Base-by-base conservation (phyloP, 495 filamentous ascomycete genomes). In the Aspergillus heteromorphus region DNA sequence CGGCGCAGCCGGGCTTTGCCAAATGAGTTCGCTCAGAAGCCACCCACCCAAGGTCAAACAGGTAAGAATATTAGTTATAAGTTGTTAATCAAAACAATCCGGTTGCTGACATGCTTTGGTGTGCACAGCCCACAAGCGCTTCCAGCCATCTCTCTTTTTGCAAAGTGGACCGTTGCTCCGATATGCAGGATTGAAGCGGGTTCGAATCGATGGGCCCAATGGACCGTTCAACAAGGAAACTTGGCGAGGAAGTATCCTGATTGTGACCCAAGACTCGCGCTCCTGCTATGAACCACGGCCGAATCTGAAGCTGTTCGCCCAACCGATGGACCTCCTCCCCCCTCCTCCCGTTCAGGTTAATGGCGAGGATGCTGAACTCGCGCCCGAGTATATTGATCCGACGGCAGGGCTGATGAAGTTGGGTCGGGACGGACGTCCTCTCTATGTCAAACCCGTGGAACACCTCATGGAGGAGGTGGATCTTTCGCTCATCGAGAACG, bases 161-260 rank as follows among this genome's bases (percentile, higher is more conserved):
- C 89, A 89, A 69, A 92, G 91, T 64, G 93, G 93, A 4, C 93
- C 93, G 14, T 74, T 97, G 40, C 73, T 98, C 50, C 81, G 95
- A 29, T 98, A 92, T 69, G 88, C 85, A 43, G 93, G 95, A n/a
- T 77, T 96, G 31, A 75, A 65, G 25, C 66, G 66, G 38, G 64
- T 69, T 16, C 67, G 57, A 1, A 64, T 71, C 27, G 66, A 73
- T 54, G 62, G 70, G 31, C 59, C 69, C 21, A 62, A 69, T 56
- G 68, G 70, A 1, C 59, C 69, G 41, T 55, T 72, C 34, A 79
- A 82, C 51, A 80, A 84, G 54, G 90, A 95, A 54, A 86, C 90
- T 20, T 98, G 93, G 93, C 82, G 91, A 69, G 93, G 93, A 21
- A 91, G 83, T 54, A 77, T 97, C 23, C 88, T 98, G 88, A 93